Evolutionary conservation across 345 rosid genomes (phyloP), one percentile per base, ranked within the genome.

Genomic region (Euclidium syriacum): DNA sequence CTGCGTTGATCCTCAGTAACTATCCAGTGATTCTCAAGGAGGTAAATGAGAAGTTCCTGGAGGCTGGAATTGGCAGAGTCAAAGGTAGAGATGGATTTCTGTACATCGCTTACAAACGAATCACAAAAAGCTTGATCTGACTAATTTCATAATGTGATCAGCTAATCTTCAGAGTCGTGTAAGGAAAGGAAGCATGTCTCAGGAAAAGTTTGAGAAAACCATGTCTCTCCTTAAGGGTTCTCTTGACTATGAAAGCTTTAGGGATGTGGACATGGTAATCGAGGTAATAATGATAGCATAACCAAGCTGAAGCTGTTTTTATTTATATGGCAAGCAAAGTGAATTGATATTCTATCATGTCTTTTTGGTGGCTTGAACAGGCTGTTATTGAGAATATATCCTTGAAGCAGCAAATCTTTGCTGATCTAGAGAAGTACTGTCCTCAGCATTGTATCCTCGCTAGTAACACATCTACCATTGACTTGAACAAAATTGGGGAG

Each of bases 401-500:
- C 39, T 52, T 95, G 85, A 95, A 95, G 90, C 97, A 95, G 75
- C 86, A 95, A 72, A 95, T 95, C 40, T 95, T 95, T 78, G 67
- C 76, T 62, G 97, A 95, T 71, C 95, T 90, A 22, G 99, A 95
- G 77, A 90, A 80, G 73, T 79, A 77, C 72, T 95, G 99, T 55
- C 92, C 86, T 32, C 85, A 85, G 46, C 85, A 86, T 74, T 95
- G 99, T 71, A 81, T 95, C 50, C 89, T 95, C 48, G 87, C 97
- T 1, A 85, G 89, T 53, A 95, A 95, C 82, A 95, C 99, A 52
- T 95, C 99, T 10, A 95, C 99, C 20, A 86, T 95, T 49, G 92
- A 95, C 62, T 74, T 90, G 95, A 83, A 85, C 75, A 79, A 83
- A 80, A 79, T 90, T 56, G 97, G 96, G 61, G 78, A 86, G 76